Evolutionary conservation across 805 yeast genomes (phyloP).

Genomic region (Kodamaea neixiangensis): DNA sequence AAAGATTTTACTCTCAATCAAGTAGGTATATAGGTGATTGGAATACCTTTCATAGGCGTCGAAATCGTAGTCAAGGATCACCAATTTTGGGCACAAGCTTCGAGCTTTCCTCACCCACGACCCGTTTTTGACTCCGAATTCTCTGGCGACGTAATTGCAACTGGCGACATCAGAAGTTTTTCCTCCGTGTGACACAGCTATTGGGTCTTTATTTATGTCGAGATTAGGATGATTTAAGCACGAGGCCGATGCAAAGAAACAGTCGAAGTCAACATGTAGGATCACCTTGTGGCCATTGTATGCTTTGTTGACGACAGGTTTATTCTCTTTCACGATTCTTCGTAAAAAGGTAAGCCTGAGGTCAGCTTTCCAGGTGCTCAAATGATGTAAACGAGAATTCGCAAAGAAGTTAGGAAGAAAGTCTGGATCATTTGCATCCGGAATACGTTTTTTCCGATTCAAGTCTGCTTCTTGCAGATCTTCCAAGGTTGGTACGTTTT

Average conservation of each 20-base stretch:
- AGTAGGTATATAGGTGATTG: constrained; percentile 58
- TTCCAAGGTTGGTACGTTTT: constrained; percentile 14
- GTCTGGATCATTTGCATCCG: constrained; percentile 75
- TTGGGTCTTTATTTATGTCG: constrained; percentile 51
- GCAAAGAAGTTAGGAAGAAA: constrained; percentile 73
- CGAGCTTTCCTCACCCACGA: constrained; percentile 82
- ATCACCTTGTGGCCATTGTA: constrained; percentile 34
- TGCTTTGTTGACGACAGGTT: not conserved
- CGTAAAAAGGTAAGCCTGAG: constrained; percentile 61
- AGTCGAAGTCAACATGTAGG: constrained; percentile 89
- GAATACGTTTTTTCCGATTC: constrained; percentile 10
- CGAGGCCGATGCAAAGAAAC: constrained; percentile 89
- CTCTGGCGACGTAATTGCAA: constrained; percentile 85
- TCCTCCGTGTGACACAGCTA: constrained; percentile 65
- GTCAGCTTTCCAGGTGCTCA: constrained; percentile 84
- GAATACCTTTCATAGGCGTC: constrained; percentile 69
- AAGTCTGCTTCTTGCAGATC: constrained; percentile 1
- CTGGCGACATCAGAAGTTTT: constrained; percentile 80
- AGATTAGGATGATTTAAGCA: constrained; percentile 56
- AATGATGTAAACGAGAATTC: constrained; percentile 83
- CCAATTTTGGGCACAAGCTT: constrained; percentile 63
- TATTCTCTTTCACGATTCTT: constrained; percentile 37
- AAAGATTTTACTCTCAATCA: constrained; percentile 48
- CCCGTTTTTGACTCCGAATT: constrained; percentile 79
- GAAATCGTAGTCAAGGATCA: constrained; percentile 72